Evolutionary conservation across 2,329 filamentous ascomycete species (phyloP).

Genomic region (Diplodia seriata): DNA sequence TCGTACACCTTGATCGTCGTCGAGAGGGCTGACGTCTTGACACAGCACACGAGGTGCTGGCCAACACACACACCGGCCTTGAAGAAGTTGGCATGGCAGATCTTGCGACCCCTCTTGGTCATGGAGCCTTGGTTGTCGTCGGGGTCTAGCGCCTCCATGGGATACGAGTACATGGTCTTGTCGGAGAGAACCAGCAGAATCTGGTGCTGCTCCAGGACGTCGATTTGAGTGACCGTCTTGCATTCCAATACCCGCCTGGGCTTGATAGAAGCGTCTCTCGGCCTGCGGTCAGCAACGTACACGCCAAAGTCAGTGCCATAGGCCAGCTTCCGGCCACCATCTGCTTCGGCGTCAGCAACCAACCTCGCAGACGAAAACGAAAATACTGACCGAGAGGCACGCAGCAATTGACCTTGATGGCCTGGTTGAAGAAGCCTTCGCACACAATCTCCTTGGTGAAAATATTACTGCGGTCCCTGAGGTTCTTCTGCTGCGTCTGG

Average conservation of each 20-base stretch:
- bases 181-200: conserved; percentile 90
- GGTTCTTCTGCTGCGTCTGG: conserved; percentile 83
- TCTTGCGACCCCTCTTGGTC: conserved; percentile 90
- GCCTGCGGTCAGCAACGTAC: conserved; percentile 88
- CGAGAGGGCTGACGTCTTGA: conserved; percentile 90
- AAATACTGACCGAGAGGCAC: conserved; percentile 78
- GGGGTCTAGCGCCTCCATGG: conserved; percentile 82
- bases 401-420: conserved; percentile 91
- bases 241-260: conserved; percentile 87
- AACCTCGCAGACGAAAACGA: not conserved
- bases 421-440: conserved; percentile 87
- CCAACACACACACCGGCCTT: conserved; percentile 95
- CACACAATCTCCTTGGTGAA: conserved; percentile 73
- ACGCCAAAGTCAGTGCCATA: conserved; percentile 95
- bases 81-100: conserved; percentile 98
- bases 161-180: conserved; percentile 90
- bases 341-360: conserved; percentile 52
- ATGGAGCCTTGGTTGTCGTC: conserved; percentile 76
- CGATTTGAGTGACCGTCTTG: conserved; percentile 89
- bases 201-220: conserved; percentile 94
- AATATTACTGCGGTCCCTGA: conserved; percentile 77
- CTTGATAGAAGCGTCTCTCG: conserved; percentile 74
- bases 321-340: conserved; percentile 92
- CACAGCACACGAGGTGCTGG: conserved; percentile 92
- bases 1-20: conserved; percentile 99